These are phyloP conservation scores for Albatrellus ellisii DNA, from an alignment of 768 basidiomycete genomes.

Conservation along the genomic window DNA sequence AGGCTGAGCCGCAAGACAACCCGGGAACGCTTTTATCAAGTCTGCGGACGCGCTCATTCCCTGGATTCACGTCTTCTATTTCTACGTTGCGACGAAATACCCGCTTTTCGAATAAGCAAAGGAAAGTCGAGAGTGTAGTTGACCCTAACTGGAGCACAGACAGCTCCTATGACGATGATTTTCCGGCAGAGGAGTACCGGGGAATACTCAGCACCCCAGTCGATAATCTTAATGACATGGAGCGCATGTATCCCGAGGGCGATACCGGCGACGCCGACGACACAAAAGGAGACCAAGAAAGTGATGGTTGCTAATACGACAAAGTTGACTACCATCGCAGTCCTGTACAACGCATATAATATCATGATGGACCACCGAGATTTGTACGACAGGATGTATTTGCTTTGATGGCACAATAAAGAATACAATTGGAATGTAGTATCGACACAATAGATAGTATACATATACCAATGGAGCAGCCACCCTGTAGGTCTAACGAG, in stretches of 20 bases:
- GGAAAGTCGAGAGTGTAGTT: neutral
- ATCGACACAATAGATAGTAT: too few species aligned
- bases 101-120: conserved; percentile 1
- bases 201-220: neutral
- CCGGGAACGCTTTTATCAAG: conserved; percentile 9
- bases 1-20: neutral
- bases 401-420: too few species aligned
- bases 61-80: conserved; percentile 6
- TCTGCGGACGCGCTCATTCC: conserved; percentile 13
- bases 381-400: too few species aligned
- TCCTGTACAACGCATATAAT: too few species aligned
- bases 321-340: too few species aligned
- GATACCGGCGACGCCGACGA: neutral
- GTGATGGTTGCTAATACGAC: conserved; percentile 7
- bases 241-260: conserved; percentile 6
- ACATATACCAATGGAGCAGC: too few species aligned
- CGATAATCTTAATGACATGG: conserved; percentile 7
- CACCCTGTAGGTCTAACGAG: too few species aligned
- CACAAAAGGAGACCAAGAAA: conserved; percentile 6
- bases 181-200: neutral
- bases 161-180: conserved; percentile 9
- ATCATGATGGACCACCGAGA: too few species aligned
- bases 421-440: too few species aligned
- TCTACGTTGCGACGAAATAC: conserved; percentile 2
- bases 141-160: conserved; percentile 11